Evolutionary conservation across 192 early-diverging fungal genomes (phyloP).

Genomic region (Coemansia erecta): DNA sequence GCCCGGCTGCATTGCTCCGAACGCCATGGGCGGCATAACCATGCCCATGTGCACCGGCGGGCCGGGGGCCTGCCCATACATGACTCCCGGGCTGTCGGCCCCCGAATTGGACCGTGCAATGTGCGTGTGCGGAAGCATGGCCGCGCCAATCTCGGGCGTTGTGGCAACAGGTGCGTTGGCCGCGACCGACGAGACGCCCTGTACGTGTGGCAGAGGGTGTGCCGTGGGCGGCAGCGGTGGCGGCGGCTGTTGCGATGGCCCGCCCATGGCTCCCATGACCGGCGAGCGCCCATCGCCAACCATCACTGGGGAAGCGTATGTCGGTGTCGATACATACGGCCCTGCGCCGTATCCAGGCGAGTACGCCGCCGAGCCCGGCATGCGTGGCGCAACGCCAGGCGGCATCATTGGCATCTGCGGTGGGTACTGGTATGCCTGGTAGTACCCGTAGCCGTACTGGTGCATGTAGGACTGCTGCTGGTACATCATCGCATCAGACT

Average conservation of each 20-base stretch:
- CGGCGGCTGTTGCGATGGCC: background rate
- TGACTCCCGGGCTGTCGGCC: conserved; percentile 27
- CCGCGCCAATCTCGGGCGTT: conserved; percentile 39
- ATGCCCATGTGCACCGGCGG: conserved; percentile 48
- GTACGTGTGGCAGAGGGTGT: conserved; percentile 23
- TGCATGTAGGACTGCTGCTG: conserved; percentile 40
- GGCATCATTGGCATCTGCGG: conserved; percentile 37
- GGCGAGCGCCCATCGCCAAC: conserved; percentile 33
- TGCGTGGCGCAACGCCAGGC: conserved; percentile 22
- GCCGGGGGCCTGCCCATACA: conserved; percentile 28
- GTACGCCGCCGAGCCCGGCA: conserved; percentile 25
- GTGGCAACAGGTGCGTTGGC: conserved; percentile 14
- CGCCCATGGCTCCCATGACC: conserved; percentile 20
- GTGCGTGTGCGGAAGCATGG: conserved; percentile 22
- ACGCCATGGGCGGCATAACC: conserved; percentile 46
- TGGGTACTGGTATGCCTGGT: conserved; percentile 43
- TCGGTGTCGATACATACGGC: conserved; percentile 30
- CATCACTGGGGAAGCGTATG: conserved; percentile 36
- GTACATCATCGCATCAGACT: conserved; percentile 42
- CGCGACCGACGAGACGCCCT: conserved; percentile 8
- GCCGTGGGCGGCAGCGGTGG: conserved; percentile 12
- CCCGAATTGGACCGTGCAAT: conserved; percentile 18
- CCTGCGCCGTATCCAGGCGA: conserved; percentile 15
- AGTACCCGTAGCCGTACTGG: conserved; percentile 47
- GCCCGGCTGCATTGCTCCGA: conserved; percentile 37